Conservation (phyloP, 768 basidiomycete genomes). For the Candolleomyces aberdarensis region DNA sequence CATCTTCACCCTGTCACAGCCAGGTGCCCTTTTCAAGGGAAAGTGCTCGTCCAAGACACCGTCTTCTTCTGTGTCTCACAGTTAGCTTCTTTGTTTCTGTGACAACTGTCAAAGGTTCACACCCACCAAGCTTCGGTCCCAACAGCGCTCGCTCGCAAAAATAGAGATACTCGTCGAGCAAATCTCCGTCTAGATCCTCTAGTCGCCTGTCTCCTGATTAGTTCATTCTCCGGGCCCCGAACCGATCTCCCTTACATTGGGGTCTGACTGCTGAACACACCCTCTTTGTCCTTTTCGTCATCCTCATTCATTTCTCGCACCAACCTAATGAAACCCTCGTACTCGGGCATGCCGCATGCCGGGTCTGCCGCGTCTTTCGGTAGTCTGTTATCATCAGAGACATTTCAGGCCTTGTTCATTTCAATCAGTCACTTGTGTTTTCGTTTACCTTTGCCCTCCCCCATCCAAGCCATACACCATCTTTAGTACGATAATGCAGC, state of each 20-base stretch:
- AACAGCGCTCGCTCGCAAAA: not conserved
- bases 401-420: conserved; percentile 12
- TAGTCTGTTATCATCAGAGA: conserved; percentile 29
- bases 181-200: conserved; percentile 44
- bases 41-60: conserved; percentile 38
- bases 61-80: conserved; percentile 8
- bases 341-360: conserved; percentile 53
- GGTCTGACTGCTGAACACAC: conserved; percentile 41
- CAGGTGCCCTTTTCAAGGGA: conserved; percentile 24
- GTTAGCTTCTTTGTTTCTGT: not conserved
- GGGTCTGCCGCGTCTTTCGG: conserved; percentile 51
- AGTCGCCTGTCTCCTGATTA: conserved; percentile 41
- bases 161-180: not conserved
- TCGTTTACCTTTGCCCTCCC: conserved; percentile 45
- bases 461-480: conserved; percentile 86
- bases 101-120: not conserved
- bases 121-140: not conserved
- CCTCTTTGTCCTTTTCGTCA: conserved; percentile 23
- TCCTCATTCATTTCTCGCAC: conserved; percentile 36
- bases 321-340: conserved; percentile 43
- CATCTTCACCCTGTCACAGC: conserved; percentile 7
- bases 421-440: not conserved
- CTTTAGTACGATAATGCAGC: conserved; percentile 71
- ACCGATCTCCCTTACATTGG: conserved; percentile 35
- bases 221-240: conserved; percentile 1